Percentiles rank a stretch among this genome's conserved stretches.
Conservation (phyloP, 106 monocot genomes). For the Allium sativum region DNA sequence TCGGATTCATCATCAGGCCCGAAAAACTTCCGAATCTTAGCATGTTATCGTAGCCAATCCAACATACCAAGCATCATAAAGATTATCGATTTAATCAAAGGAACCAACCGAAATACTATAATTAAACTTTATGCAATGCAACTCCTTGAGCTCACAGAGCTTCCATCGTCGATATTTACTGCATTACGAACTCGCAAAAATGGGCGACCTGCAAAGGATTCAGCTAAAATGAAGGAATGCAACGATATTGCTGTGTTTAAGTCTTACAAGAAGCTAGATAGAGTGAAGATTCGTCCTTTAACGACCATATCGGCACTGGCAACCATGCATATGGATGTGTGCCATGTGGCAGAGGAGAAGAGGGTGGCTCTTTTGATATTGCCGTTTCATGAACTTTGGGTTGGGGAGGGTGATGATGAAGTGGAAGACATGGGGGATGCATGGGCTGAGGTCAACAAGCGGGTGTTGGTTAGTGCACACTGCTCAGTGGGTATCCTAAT, state of each 20-base stretch:
- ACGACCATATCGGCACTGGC: constrained; percentile 13
- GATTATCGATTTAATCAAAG: constrained; percentile 34
- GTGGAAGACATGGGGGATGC: constrained; percentile 7
- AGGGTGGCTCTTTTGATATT: constrained; percentile 6
- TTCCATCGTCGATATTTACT: constrained; percentile 29
- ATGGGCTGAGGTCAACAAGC: constrained; percentile 8
- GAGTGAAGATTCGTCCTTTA: constrained; percentile 9
- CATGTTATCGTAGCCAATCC: constrained; percentile 25
- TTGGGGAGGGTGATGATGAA: neutral
- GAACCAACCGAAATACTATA: neutral
- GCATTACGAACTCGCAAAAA: constrained; percentile 24
- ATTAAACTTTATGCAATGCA: constrained; percentile 38
- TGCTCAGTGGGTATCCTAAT: constrained; percentile 15
- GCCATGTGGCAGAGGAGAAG: constrained; percentile 15
- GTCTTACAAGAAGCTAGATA: constrained; percentile 6
- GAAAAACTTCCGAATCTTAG: constrained; percentile 25
- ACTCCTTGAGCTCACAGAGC: constrained; percentile 47
- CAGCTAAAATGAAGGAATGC: constrained; percentile 8
- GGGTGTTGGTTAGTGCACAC: constrained; percentile 6
- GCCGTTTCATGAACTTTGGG: constrained; percentile 15
- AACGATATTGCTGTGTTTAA: constrained; percentile 5
- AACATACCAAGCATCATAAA: constrained; percentile 39
- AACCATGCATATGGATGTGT: constrained; percentile 21
- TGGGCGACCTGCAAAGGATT: constrained; percentile 21
- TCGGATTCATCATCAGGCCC: constrained; percentile 2